Base-by-base conservation (phyloP, 192 early-diverging fungal genomes). In the Backusella macrospora region DNA sequence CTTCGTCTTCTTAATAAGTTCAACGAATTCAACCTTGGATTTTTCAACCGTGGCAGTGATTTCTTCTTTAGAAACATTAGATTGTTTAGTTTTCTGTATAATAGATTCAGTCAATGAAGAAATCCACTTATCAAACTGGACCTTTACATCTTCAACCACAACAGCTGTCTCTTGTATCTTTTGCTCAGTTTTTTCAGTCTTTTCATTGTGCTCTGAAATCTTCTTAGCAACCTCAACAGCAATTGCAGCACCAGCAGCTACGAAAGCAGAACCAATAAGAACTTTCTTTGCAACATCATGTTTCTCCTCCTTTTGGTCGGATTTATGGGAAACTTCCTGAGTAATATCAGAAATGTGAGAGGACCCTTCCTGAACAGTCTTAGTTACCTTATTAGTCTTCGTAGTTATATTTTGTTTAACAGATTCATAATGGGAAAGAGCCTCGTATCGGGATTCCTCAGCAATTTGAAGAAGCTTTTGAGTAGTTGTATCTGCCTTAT, bases 201-300 rank as follows among this genome's bases (percentile, higher is more conserved):
- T 48, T 18, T 74, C 14, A 2, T 65, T 63, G 3, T 74, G 10
- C 8, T 49, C 49, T 39, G 23, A 66, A 26, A 45, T n/a, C 15
- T 48, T 74, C 40, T 66, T 62, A 15, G 39, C 40, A 34, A 62
- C 45, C 4, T 23, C 55, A 18, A 49, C 38, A 14, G 52, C 64
- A 43, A 74, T 39, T 40, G 26, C 34, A 13, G 65, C 40, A 45
- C 55, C 73, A 34, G 39, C 64, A 16, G 64, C 73, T 16, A 66
- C 64, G 12, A 43, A 40, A 14, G 73, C 73, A 52, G 44, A 23
- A 8, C 21, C 64, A 65, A 37, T 26, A 65, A 65, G 46, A 37
- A 63, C 73, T 37, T 63, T 63, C 18, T 63, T 45, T 18, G 43
- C 45, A 34, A 73, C 18, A 48, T 38, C 64, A 64, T 62, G n/a